A percentile compares a stretch with the other conserved stretches of the same genome.
Evolutionary conservation across 306 rosid genomes (phyloP).

Genomic region (Lithocarpus polystachyus): DNA sequence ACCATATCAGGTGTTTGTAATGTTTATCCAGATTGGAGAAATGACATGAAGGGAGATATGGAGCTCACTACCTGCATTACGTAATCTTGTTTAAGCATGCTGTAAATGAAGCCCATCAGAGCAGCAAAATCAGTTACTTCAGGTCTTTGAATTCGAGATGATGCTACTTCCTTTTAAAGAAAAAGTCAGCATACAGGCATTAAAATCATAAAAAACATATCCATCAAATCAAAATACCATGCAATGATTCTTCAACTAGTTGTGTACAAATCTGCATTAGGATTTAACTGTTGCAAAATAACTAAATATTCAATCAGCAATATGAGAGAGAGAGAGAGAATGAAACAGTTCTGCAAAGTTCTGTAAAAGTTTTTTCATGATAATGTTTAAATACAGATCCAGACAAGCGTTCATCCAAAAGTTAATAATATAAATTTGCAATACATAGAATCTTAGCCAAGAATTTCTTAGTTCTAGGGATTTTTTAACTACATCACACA

Average conservation of each 20-base stretch:
- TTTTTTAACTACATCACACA: not conserved
- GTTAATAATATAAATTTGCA: not conserved
- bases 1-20: not conserved
- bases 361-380: not conserved
- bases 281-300: not conserved
- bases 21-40: slow-evolving; percentile 1
- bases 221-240: not conserved
- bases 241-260: not conserved
- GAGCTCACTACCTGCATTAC: slow-evolving; percentile 66
- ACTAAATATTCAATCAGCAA: not conserved
- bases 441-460: not conserved
- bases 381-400: not conserved
- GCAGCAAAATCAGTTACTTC: slow-evolving; percentile 41
- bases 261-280: not conserved
- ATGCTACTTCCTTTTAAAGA: slow-evolving; percentile 37
- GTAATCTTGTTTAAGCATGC: slow-evolving; percentile 68
- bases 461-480: not conserved
- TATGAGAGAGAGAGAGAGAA: not conserved
- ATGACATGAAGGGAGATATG: not conserved
- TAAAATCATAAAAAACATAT: not conserved
- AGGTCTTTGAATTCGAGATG: slow-evolving; percentile 25
- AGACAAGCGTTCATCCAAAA: not conserved
- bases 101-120: slow-evolving; percentile 53
- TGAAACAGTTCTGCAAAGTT: not conserved
- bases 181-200: slow-evolving; percentile 1